Percentiles rank a stretch among this genome's conserved stretches.
These are phyloP conservation scores for Oryza rufipogon DNA, from an alignment of 176 grass and related monocot genomes.

Conservation along the genomic window DNA sequence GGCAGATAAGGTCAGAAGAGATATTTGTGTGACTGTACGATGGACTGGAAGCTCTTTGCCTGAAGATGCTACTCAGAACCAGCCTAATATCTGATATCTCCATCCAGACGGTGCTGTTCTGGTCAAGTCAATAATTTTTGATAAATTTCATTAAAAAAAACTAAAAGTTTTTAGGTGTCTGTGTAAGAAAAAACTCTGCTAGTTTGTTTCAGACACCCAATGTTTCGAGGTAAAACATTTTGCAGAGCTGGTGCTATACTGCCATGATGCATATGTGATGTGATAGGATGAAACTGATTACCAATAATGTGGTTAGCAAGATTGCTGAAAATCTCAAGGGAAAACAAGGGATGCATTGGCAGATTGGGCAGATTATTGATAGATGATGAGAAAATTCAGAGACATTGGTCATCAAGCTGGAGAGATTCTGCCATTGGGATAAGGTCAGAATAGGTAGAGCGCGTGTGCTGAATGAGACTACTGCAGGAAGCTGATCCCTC, in stretches of 20 bases:
- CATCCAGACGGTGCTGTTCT: not conserved
- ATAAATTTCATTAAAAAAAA: no score
- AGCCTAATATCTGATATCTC: slow-evolving; percentile 22
- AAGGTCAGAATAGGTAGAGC: not conserved
- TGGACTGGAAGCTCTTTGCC: slow-evolving; percentile 14
- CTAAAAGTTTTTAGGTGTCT: no score
- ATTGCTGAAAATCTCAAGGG: not conserved
- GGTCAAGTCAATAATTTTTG: slow-evolving; percentile 2
- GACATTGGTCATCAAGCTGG: not conserved
- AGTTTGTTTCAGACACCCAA: no score
- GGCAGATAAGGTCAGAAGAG: slow-evolving; percentile 38
- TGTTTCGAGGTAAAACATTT: no score
- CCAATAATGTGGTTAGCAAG: not conserved
- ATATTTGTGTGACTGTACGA: not conserved
- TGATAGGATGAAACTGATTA: not conserved
- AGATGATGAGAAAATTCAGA: not conserved
- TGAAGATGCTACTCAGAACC: slow-evolving; percentile 44
- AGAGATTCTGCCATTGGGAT: not conserved
- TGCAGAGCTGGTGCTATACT: no score
- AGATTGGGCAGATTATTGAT: not conserved
- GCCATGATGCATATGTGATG: not conserved
- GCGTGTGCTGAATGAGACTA: not conserved
- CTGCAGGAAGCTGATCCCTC: not conserved
- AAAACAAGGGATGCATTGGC: not conserved
- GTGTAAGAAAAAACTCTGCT: no score